These are phyloP conservation scores for Fusarium pseudocircinatum DNA, from an alignment of 2,329 filamentous ascomycete genomes.

Conservation along the genomic window DNA sequence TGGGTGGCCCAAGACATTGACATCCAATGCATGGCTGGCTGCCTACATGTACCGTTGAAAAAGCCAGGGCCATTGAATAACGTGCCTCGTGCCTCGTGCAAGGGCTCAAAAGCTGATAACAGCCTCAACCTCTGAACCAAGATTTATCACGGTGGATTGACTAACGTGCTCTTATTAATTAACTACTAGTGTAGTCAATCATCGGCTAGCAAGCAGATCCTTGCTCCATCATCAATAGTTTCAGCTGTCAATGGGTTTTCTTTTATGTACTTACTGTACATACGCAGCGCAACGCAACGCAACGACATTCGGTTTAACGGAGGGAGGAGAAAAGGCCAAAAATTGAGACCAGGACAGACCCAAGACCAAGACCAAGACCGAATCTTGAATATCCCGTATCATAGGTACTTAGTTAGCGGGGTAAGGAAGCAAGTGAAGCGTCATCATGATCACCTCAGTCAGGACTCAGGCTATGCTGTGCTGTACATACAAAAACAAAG, in stretches of 20 bases:
- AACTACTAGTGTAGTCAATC: not conserved
- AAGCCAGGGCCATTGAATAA: not conserved
- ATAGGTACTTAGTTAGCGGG: not conserved
- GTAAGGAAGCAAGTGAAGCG: slow-evolving; percentile 3
- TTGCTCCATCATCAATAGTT: not conserved
- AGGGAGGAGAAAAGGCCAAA: not conserved
- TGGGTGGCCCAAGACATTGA: not conserved
- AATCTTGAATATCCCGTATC: slow-evolving; percentile 18
- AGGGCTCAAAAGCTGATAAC: not conserved
- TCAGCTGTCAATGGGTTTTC: slow-evolving; percentile 23
- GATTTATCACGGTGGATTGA: not conserved
- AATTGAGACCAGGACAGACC: not conserved
- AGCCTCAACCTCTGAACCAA: slow-evolving; percentile 1
- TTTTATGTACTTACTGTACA: not conserved
- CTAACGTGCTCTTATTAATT: not conserved
- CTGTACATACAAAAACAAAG: not conserved
- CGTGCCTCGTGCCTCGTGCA: not conserved
- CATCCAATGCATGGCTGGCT: not conserved
- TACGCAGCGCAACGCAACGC: not conserved
- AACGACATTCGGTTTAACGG: not conserved
- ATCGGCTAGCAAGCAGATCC: not conserved
- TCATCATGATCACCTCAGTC: slow-evolving; percentile 12
- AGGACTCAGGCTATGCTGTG: not conserved
- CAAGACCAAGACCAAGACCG: not conserved
- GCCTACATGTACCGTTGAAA: not conserved